A percentile compares a stretch with the other conserved stretches of the same genome.
These are phyloP conservation scores for Cadophora luteo-olivacea DNA, from an alignment of 2,329 filamentous ascomycete species.

Conservation along the genomic window DNA sequence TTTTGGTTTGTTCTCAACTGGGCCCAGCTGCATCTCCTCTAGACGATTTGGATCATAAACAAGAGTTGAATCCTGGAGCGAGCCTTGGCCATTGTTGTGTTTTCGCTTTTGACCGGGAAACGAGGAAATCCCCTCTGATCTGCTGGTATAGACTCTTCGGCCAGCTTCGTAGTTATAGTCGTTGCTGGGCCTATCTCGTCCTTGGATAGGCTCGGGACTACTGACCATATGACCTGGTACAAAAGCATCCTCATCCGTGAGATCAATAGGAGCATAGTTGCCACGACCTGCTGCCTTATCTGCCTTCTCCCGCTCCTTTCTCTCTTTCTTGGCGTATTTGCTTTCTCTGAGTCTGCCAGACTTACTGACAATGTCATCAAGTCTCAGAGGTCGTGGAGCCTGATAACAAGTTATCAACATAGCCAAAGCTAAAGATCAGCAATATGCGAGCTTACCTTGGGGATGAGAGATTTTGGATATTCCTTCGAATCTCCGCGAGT, in stretches of 20 bases:
- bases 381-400: not conserved
- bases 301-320: not conserved
- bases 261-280: not conserved
- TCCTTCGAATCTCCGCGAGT: slow-evolving; percentile 10
- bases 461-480: slow-evolving; percentile 14
- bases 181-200: not conserved
- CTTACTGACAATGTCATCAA: not conserved
- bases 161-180: too few species aligned
- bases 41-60: not conserved
- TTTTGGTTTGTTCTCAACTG: not conserved
- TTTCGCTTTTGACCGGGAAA: not conserved
- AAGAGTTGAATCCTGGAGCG: not conserved
- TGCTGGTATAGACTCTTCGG: too few species aligned
- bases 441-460: not conserved
- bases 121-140: not conserved
- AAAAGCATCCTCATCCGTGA: not conserved
- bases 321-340: not conserved
- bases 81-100: not conserved
- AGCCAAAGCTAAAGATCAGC: not conserved
- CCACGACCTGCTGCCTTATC: not conserved
- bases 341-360: slow-evolving; percentile 2
- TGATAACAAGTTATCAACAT: not conserved
- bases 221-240: not conserved
- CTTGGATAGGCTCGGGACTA: not conserved
- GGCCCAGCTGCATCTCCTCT: not conserved